Conservation (phyloP, 164 flowering plant genomes). For the Tinospora cordifolia region DNA sequence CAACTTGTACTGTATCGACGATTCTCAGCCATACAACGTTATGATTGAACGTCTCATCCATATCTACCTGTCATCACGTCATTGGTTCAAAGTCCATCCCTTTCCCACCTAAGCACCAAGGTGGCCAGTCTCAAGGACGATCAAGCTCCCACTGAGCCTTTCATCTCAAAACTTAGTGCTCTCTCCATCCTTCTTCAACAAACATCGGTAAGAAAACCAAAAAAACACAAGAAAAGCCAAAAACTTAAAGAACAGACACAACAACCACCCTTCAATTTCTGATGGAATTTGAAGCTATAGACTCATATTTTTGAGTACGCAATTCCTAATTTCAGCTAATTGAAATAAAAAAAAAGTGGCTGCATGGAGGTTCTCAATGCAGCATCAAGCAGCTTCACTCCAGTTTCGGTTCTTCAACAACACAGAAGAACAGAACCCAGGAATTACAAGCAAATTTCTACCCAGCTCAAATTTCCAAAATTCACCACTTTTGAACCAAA, state of each 20-base stretch:
- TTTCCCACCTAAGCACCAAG: slow-evolving; percentile 15
- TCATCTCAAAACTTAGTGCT: slow-evolving; percentile 8
- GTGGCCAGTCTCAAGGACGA: slow-evolving; percentile 6
- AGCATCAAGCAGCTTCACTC: slow-evolving; percentile 39
- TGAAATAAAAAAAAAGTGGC: background rate
- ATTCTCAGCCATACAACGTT: slow-evolving; percentile 9
- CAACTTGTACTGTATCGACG: background rate
- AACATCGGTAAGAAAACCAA: background rate
- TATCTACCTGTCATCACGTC: slow-evolving; percentile 14
- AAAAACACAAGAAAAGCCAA: background rate
- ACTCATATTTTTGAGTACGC: slow-evolving; percentile 18
- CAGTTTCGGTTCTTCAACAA: slow-evolving; percentile 47
- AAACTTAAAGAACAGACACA: background rate
- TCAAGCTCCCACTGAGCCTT: slow-evolving; percentile 14
- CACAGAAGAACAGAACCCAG: slow-evolving; percentile 51
- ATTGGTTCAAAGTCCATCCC: slow-evolving; percentile 12
- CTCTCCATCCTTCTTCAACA: slow-evolving; percentile 6
- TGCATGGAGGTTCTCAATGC: slow-evolving; percentile 85
- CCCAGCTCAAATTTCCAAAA: slow-evolving; percentile 28
- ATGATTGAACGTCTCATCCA: slow-evolving; percentile 11
- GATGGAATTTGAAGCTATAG: slow-evolving; percentile 24
- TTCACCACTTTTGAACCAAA: slow-evolving; percentile 11
- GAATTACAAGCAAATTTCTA: slow-evolving; percentile 29
- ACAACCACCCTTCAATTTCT: slow-evolving; percentile 8
- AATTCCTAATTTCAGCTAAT: background rate